Evolutionary conservation across 192 early-diverging fungal genomes (phyloP).

Genomic region (Coemansia erecta): DNA sequence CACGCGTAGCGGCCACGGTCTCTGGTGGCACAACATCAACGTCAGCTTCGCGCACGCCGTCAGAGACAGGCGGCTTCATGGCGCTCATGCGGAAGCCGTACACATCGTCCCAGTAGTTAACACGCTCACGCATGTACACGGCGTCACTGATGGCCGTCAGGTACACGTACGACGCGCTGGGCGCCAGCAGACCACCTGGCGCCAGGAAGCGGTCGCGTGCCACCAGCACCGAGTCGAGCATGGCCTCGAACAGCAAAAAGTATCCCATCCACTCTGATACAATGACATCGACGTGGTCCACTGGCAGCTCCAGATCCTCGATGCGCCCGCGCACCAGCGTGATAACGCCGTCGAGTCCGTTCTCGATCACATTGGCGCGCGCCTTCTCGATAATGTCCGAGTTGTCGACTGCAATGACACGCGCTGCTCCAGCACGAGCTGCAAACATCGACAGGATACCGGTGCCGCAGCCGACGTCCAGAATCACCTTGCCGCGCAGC

Average conservation of each 20-base stretch:
- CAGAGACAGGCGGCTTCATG: slow-evolving; percentile 64
- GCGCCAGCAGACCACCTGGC: slow-evolving; percentile 89
- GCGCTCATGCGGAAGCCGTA: slow-evolving; percentile 92
- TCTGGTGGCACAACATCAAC: slow-evolving; percentile 75
- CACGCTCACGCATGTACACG: slow-evolving; percentile 77
- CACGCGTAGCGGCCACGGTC: slow-evolving; percentile 65
- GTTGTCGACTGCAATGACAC: slow-evolving; percentile 83
- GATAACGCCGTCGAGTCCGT: slow-evolving; percentile 75
- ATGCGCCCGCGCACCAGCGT: slow-evolving; percentile 89
- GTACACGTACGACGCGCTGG: slow-evolving; percentile 85
- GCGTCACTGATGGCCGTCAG: slow-evolving; percentile 83
- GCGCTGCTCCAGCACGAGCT: slow-evolving; percentile 88
- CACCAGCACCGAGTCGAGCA: slow-evolving; percentile 61
- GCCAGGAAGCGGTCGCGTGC: slow-evolving; percentile 88
- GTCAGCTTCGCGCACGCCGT: slow-evolving; percentile 65
- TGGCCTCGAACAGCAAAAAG: slow-evolving; percentile 93
- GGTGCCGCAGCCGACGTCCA: slow-evolving; percentile 94
- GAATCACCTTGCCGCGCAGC: slow-evolving; percentile 81
- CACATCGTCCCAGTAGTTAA: slow-evolving; percentile 85
- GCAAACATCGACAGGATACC: slow-evolving; percentile 97
- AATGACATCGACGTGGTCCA: slow-evolving; percentile 88
- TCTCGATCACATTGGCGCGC: slow-evolving; percentile 73
- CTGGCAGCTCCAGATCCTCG: slow-evolving; percentile 62
- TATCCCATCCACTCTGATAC: slow-evolving; percentile 98
- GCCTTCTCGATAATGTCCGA: slow-evolving; percentile 56